These are phyloP conservation scores for Talaromyces marneffei DNA, from an alignment of 2,329 filamentous ascomycete genomes.

Conservation along the genomic window DNA sequence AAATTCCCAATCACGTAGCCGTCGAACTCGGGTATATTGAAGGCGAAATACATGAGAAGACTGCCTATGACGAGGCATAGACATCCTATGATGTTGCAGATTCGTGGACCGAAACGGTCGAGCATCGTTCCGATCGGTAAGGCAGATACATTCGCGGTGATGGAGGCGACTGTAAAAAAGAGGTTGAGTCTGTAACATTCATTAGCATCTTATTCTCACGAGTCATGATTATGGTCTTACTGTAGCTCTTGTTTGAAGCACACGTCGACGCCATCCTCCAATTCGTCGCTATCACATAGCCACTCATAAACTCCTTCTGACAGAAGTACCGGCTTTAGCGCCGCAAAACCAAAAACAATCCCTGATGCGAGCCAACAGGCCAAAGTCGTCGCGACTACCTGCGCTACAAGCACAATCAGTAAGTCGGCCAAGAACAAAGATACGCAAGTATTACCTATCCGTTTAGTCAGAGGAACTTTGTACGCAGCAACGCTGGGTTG, in stretches of 20 bases:
- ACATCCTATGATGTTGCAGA: constrained; percentile 65
- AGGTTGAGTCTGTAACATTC: constrained; percentile 58
- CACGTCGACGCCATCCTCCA: constrained; percentile 44
- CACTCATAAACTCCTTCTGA: constrained; percentile 66
- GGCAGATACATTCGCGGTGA: constrained; percentile 79
- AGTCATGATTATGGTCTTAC: constrained; percentile 22
- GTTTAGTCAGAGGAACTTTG: constrained; percentile 39
- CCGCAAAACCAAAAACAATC: constrained; percentile 77
- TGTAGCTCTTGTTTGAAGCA: constrained; percentile 54
- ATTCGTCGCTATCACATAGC: constrained; percentile 51
- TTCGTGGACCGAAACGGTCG: constrained; percentile 73
- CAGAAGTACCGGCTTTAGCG: constrained; percentile 73
- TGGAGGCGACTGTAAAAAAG: constrained; percentile 87
- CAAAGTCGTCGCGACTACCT: constrained; percentile 61
- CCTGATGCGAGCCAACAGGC: constrained; percentile 73
- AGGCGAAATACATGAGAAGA: constrained; percentile 64
- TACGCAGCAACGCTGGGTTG: constrained; percentile 45
- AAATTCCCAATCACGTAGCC: constrained; percentile 69
- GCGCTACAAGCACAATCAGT: constrained; percentile 34
- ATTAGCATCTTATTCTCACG: constrained; percentile 7
- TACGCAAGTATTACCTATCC: constrained; percentile 23
- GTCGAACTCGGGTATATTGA: constrained; percentile 58
- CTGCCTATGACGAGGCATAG: constrained; percentile 62
- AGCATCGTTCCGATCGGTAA: constrained; percentile 78
- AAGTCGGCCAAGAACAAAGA: not conserved